Conservation (phyloP, 177 flowering plant species). For the Vitis hybrid region DNA sequence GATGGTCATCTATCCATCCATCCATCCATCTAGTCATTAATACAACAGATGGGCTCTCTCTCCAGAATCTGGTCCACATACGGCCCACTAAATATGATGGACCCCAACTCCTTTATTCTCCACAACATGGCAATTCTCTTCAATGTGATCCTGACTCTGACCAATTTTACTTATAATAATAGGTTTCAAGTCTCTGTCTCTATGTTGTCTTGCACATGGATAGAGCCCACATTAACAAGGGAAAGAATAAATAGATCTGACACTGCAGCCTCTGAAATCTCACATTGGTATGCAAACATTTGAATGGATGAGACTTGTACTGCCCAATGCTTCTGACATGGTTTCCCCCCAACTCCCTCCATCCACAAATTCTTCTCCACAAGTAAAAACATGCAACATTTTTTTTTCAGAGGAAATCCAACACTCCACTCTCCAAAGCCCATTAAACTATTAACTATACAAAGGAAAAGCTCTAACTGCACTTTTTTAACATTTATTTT, state of each 20-base stretch:
- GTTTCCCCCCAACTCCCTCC: not conserved
- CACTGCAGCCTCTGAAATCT: not conserved
- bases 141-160: conserved; percentile 8
- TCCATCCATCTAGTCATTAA: conserved; percentile 7
- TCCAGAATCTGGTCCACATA: conserved; percentile 7
- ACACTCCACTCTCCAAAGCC: not conserved
- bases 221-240: conserved; percentile 13
- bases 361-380: not conserved
- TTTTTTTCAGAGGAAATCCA: not conserved
- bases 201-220: conserved; percentile 30
- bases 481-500: not conserved
- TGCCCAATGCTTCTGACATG: conserved; percentile 7
- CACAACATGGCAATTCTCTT: conserved; percentile 11
- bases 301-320: conserved; percentile 3
- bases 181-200: conserved; percentile 6
- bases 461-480: not conserved
- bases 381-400: not conserved
- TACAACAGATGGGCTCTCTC: conserved; percentile 17
- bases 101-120: conserved; percentile 3
- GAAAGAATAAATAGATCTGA: conserved; percentile 5
- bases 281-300: not conserved
- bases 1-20: conserved; percentile 8
- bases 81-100: conserved; percentile 23
- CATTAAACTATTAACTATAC: not conserved
- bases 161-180: not conserved